Conservation (phyloP, 805 yeast species). For the Nakazawaea wyomingensis region DNA sequence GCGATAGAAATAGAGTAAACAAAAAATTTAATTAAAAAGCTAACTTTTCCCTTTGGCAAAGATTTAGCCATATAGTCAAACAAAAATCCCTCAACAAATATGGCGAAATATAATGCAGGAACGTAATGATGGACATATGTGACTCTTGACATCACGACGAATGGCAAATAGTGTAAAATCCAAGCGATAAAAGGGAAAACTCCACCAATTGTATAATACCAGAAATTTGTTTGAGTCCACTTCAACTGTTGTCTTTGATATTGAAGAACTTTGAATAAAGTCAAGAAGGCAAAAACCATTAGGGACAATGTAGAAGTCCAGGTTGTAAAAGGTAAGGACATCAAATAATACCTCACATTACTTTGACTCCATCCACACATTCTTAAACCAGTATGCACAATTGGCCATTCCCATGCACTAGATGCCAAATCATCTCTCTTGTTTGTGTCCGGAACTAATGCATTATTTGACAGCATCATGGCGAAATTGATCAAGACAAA, state of each 20-base stretch:
- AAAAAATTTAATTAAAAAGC: slow-evolving; percentile 17
- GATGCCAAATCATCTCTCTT: slow-evolving; percentile 70
- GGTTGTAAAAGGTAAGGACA: slow-evolving; percentile 60
- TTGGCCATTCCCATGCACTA: slow-evolving; percentile 83
- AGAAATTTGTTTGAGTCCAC: slow-evolving; percentile 5
- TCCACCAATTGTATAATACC: slow-evolving; percentile 47
- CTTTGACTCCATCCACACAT: slow-evolving; percentile 69
- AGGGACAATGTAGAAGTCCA: slow-evolving; percentile 58
- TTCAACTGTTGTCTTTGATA: slow-evolving; percentile 70
- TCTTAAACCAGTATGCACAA: slow-evolving; percentile 60
- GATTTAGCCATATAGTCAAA: slow-evolving; percentile 39
- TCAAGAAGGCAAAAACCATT: slow-evolving; percentile 33
- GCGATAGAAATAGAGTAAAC: slow-evolving; percentile 38
- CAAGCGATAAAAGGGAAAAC: slow-evolving; percentile 85
- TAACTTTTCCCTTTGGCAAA: slow-evolving; percentile 19
- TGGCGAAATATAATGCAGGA: slow-evolving; percentile 92
- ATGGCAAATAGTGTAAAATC: slow-evolving; percentile 85
- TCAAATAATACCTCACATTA: slow-evolving; percentile 54
- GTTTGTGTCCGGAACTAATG: slow-evolving; percentile 71
- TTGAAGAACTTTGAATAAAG: slow-evolving; percentile 32
- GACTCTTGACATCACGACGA: slow-evolving; percentile 91
- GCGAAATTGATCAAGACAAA: slow-evolving; percentile 69
- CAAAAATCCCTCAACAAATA: slow-evolving; percentile 49
- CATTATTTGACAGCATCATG: slow-evolving; percentile 82
- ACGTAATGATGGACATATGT: slow-evolving; percentile 95